These are phyloP conservation scores for Rubia tinctorum DNA, from an alignment of 305 asterid species.

Conservation along the genomic window DNA sequence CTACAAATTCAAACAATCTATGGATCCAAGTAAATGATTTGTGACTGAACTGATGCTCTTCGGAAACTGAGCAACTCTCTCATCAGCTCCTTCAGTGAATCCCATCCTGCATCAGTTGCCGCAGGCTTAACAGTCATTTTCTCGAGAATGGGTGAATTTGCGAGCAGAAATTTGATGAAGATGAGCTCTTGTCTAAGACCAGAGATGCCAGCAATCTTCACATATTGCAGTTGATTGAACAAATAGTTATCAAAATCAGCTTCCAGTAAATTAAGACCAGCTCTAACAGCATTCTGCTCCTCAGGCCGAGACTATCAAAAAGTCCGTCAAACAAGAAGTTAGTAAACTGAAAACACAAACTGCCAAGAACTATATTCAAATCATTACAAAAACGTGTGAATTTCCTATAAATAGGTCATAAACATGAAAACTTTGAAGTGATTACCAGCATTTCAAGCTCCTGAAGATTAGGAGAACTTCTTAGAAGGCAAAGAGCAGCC, in stretches of 20 bases:
- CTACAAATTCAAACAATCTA: conserved; percentile 19
- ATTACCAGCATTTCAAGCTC: conserved; percentile 84
- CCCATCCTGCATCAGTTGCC: conserved; percentile 67
- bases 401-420: background rate
- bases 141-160: conserved; percentile 74
- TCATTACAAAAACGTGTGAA: background rate
- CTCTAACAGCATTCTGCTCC: conserved; percentile 37
- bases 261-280: conserved; percentile 27
- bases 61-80: conserved; percentile 82
- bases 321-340: background rate
- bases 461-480: conserved; percentile 88
- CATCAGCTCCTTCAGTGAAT: conserved; percentile 65
- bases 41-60: conserved; percentile 78
- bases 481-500: conserved; percentile 84
- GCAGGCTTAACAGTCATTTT: conserved; percentile 79
- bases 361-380: background rate
- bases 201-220: conserved; percentile 68
- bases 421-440: background rate
- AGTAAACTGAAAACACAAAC: conserved; percentile 3
- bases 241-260: conserved; percentile 35
- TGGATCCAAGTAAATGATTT: conserved; percentile 68
- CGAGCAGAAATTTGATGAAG: conserved; percentile 71
- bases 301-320: conserved; percentile 72
- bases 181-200: conserved; percentile 63
- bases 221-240: conserved; percentile 54